Evolutionary conservation across 768 basidiomycete genomes (phyloP).

Genomic region (Fistulinella prunicolor): DNA sequence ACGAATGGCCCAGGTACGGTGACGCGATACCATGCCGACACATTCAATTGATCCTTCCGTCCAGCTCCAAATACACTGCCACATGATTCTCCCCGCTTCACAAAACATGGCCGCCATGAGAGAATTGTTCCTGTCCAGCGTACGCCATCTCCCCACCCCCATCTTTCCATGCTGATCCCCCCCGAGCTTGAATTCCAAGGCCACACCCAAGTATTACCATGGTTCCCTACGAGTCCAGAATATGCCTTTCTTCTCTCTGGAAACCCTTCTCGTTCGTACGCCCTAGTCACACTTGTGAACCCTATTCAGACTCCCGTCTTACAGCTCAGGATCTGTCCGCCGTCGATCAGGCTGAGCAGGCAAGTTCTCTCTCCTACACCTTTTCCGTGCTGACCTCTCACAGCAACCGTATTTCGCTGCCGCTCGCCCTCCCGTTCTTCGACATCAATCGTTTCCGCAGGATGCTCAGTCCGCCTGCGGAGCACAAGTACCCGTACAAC

Average conservation of each 20-base stretch:
- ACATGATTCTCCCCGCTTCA: constrained; percentile 50
- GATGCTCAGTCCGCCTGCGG: constrained; percentile 22
- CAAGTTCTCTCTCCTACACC: not conserved
- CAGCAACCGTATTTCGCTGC: constrained; percentile 3
- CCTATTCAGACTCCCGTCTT: not conserved
- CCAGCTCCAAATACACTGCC: constrained; percentile 55
- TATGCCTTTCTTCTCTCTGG: constrained; percentile 45
- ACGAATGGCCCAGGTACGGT: constrained; percentile 44
- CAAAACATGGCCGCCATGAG: constrained; percentile 46
- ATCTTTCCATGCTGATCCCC: constrained; percentile 1
- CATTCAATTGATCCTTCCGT: constrained; percentile 19
- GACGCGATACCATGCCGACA: constrained; percentile 1
- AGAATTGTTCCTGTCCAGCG: constrained; percentile 48
- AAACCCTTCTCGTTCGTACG: constrained; percentile 22
- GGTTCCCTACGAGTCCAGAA: constrained; percentile 41
- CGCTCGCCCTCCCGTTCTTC: constrained; percentile 21
- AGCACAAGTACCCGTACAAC: constrained; percentile 14
- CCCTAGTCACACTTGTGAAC: constrained; percentile 1
- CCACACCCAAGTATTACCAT: constrained; percentile 27
- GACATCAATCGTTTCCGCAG: constrained; percentile 30
- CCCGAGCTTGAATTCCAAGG: constrained; percentile 26
- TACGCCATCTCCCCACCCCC: constrained; percentile 14
- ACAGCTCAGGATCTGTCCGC: constrained; percentile 12
- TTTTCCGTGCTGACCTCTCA: constrained; percentile 9
- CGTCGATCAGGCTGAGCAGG: constrained; percentile 13